Conservation (phyloP, 495 filamentous ascomycete genomes). For the Chaetomium fimeti region DNA sequence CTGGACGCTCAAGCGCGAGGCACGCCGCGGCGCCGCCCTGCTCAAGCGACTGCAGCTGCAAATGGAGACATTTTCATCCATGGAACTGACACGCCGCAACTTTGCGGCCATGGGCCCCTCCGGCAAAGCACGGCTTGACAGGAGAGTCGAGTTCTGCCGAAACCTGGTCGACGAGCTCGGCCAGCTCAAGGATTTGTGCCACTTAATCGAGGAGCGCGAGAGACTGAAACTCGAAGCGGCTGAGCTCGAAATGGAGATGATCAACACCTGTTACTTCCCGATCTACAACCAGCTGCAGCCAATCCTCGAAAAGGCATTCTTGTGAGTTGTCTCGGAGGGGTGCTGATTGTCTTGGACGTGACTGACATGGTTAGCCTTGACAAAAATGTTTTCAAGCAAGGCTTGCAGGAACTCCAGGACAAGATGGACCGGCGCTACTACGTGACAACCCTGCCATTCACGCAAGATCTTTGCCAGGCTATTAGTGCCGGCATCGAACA, state of each 20-base stretch:
- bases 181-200: slow-evolving; percentile 64
- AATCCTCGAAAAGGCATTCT: slow-evolving; percentile 72
- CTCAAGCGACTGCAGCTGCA: slow-evolving; percentile 91
- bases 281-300: slow-evolving; percentile 73
- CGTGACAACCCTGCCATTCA: slow-evolving; percentile 70
- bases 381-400: slow-evolving; percentile 67
- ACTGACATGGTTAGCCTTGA: slow-evolving; percentile 61
- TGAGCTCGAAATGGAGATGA: slow-evolving; percentile 67
- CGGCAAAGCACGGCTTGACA: slow-evolving; percentile 71
- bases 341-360: not conserved
- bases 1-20: slow-evolving; percentile 96
- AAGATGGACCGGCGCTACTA: slow-evolving; percentile 70
- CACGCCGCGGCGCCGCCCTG: slow-evolving; percentile 82
- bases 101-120: slow-evolving; percentile 87
- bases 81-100: slow-evolving; percentile 92
- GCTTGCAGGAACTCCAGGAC: slow-evolving; percentile 60
- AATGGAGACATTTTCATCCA: slow-evolving; percentile 90
- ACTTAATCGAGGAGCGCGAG: slow-evolving; percentile 70
- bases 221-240: slow-evolving; percentile 69
- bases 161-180: slow-evolving; percentile 72
- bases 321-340: slow-evolving; percentile 50
- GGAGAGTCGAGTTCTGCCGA: slow-evolving; percentile 85
- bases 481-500: slow-evolving; percentile 66
- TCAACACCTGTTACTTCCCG: slow-evolving; percentile 89
- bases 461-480: slow-evolving; percentile 65